phyloP scores from a whole-genome alignment of 176 grass and related monocot species.

The Phoenix roebelenii region DNA sequence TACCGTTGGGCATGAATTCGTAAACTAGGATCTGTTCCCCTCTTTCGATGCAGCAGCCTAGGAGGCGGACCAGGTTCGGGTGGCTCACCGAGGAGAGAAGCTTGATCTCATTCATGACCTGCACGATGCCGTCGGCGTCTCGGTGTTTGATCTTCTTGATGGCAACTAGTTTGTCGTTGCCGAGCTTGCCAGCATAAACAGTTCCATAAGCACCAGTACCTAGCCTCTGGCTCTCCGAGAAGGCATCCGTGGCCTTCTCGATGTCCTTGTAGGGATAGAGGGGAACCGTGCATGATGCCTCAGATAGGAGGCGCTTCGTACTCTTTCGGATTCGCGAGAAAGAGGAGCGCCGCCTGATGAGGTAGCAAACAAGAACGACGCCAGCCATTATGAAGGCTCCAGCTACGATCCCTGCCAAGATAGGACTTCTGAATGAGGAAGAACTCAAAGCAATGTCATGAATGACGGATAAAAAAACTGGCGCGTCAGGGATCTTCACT shows the following conservation, averaged over 20 bases:
- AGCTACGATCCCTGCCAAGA: constrained; percentile 1
- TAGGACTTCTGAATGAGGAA: background rate
- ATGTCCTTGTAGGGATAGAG: constrained; percentile 1
- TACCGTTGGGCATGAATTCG: constrained; percentile 7
- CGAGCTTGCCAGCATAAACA: background rate
- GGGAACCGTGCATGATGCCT: constrained; percentile 9
- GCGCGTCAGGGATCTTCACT: too few species aligned
- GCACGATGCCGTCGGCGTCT: background rate
- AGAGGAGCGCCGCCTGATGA: background rate
- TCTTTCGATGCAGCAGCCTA: constrained; percentile 5
- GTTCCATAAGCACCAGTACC: constrained; percentile 3
- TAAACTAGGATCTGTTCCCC: constrained; percentile 8
- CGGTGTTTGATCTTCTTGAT: too few species aligned
- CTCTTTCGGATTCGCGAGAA: background rate
- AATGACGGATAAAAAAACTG: too few species aligned
- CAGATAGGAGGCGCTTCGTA: constrained; percentile 1
- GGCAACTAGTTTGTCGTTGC: too few species aligned
- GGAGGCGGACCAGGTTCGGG: constrained; percentile 6
- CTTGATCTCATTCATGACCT: constrained; percentile 10
- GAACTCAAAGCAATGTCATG: background rate
- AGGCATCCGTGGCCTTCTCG: background rate
- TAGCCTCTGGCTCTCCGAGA: background rate
- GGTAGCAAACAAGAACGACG: background rate
- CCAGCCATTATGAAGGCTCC: constrained; percentile 6
- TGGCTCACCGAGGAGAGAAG: constrained; percentile 7